These are phyloP conservation scores for Acer yangbiense DNA, from an alignment of 345 rosid species.

Conservation along the genomic window DNA sequence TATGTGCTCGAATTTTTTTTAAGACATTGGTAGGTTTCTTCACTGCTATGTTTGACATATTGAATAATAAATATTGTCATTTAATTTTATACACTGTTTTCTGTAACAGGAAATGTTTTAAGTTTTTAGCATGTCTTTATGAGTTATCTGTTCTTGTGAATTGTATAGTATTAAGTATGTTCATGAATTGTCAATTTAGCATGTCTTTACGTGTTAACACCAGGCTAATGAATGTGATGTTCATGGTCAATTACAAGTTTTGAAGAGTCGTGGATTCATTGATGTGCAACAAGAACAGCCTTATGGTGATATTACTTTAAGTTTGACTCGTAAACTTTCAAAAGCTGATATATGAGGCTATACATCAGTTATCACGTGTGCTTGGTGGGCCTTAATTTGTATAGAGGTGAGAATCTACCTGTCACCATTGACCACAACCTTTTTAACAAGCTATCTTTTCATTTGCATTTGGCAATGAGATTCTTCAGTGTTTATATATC, in stretches of 20 bases:
- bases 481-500: background rate
- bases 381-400: background rate
- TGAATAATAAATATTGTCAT: background rate
- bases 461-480: background rate
- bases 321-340: slow-evolving; percentile 45
- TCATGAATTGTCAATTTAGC: background rate
- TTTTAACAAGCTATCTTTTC: background rate
- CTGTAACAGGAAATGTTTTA: background rate
- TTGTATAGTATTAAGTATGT: background rate
- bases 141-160: background rate
- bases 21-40: slow-evolving; percentile 64
- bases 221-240: background rate
- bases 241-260: slow-evolving; percentile 48
- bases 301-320: slow-evolving; percentile 62
- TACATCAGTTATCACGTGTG: background rate
- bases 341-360: slow-evolving; percentile 44
- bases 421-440: background rate
- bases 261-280: slow-evolving; percentile 72
- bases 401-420: slow-evolving; percentile 6
- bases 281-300: slow-evolving; percentile 69
- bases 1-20: slow-evolving; percentile 86
- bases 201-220: too few species aligned
- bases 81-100: background rate
- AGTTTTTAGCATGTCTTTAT: background rate
- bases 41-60: background rate